phyloP scores from a whole-genome alignment of 108 stramenopile genomes.

The Pseudonitzschia multiseries region DNA sequence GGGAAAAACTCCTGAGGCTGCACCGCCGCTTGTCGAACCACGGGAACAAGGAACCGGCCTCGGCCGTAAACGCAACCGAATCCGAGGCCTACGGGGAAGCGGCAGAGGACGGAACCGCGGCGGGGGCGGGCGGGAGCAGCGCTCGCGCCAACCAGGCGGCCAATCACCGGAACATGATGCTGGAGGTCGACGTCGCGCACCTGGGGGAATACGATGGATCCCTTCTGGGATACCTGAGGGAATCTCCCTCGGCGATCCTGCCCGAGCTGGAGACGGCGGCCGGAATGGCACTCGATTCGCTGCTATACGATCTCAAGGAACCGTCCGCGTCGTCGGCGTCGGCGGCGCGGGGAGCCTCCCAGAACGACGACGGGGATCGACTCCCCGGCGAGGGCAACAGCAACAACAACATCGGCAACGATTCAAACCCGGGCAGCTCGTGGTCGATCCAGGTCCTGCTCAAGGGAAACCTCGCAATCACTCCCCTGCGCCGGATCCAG shows the following conservation, averaged over 20 bases:
- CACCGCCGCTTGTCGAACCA: constrained; percentile 58
- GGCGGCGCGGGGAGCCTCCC: constrained; percentile 1
- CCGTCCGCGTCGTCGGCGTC: background rate
- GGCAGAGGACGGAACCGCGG: background rate
- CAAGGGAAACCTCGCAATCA: constrained; percentile 67
- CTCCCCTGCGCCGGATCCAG: constrained; percentile 86
- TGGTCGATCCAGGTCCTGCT: constrained; percentile 74
- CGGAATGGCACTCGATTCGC: constrained; percentile 65
- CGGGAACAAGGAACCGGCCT: constrained; percentile 3
- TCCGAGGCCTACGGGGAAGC: constrained; percentile 3
- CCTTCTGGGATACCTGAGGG: constrained; percentile 67
- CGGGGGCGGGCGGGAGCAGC: background rate
- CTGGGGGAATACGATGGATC: constrained; percentile 86
- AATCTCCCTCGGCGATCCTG: constrained; percentile 61
- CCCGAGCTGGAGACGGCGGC: constrained; percentile 78
- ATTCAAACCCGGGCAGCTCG: constrained; percentile 25
- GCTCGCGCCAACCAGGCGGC: background rate
- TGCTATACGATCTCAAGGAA: constrained; percentile 48
- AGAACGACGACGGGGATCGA: constrained; percentile 20
- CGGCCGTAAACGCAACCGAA: background rate
- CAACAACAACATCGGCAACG: constrained; percentile 7
- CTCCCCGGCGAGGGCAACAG: constrained; percentile 12
- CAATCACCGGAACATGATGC: constrained; percentile 46
- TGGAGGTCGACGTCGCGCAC: constrained; percentile 79
- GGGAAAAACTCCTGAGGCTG: constrained; percentile 79